Evolutionary conservation across 192 early-diverging fungal species (phyloP).

Genomic region (Podila clonocystis): DNA sequence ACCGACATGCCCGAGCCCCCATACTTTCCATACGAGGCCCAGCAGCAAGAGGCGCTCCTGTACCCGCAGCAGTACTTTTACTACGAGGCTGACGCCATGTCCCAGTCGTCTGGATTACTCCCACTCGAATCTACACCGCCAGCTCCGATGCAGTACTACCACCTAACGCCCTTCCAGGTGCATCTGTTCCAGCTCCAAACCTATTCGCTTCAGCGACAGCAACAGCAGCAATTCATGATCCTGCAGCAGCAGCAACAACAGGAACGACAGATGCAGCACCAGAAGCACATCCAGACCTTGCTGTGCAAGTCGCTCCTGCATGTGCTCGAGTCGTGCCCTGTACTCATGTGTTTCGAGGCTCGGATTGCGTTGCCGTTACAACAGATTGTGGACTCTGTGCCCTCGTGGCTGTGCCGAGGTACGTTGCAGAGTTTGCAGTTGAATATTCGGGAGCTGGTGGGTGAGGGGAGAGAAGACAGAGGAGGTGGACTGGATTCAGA

Average conservation of each 20-base stretch:
- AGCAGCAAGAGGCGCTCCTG: too few relatives aligned
- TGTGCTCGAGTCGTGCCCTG: conserved; percentile 12
- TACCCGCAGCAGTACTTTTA: too few relatives aligned
- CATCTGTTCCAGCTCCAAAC: too few relatives aligned
- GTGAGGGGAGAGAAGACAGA: neutral
- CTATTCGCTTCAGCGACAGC: conserved; percentile 3
- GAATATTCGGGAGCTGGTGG: conserved; percentile 29
- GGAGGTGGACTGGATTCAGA: conserved; percentile 19
- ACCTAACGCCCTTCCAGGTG: too few relatives aligned
- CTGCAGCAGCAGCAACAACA: conserved; percentile 15
- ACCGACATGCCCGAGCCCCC: too few relatives aligned
- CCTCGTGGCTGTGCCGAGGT: conserved; percentile 14
- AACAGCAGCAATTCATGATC: conserved; percentile 1
- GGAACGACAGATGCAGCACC: neutral
- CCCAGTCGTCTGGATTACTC: too few relatives aligned
- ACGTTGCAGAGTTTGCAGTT: conserved; percentile 9
- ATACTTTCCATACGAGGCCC: too few relatives aligned
- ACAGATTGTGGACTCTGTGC: conserved; percentile 15
- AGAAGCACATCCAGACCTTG: neutral
- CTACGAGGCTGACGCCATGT: too few relatives aligned
- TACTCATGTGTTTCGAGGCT: conserved; percentile 16
- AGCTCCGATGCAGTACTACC: too few relatives aligned
- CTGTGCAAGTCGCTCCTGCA: neutral
- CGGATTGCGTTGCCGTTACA: conserved; percentile 18
- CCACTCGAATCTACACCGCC: too few relatives aligned